Percentiles rank a stretch among this genome's conserved stretches.
These are phyloP conservation scores for Letharia columbiana DNA, from an alignment of 495 filamentous ascomycete species.

Conservation along the genomic window DNA sequence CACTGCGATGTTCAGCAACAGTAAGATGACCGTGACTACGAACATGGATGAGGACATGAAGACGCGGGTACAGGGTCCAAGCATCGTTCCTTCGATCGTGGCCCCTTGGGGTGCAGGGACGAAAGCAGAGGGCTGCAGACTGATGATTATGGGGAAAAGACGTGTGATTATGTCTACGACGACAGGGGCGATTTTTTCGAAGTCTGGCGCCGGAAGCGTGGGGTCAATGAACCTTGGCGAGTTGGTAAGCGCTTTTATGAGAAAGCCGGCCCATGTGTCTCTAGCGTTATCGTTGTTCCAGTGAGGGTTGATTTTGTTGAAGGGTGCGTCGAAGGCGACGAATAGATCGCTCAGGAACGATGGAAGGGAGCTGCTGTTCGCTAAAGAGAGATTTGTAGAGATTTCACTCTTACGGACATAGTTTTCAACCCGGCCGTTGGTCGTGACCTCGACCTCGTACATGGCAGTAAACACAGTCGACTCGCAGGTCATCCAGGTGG, in stretches of 20 bases:
- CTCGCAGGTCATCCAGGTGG: conserved; percentile 29
- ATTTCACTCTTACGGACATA: neutral
- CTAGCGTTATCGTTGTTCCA: conserved; percentile 36
- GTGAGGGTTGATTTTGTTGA: neutral
- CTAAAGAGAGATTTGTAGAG: conserved; percentile 6
- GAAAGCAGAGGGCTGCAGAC: conserved; percentile 29
- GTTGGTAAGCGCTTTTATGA: conserved; percentile 25
- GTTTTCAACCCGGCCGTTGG: conserved; percentile 19
- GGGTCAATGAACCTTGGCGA: conserved; percentile 30
- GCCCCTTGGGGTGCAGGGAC: neutral
- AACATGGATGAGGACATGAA: conserved; percentile 34
- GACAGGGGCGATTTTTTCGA: conserved; percentile 18
- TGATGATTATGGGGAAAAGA: conserved; percentile 33
- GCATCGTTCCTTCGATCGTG: conserved; percentile 5
- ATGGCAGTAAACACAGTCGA: conserved; percentile 26
- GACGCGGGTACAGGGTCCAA: conserved; percentile 27
- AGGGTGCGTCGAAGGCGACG: neutral
- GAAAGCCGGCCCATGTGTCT: conserved; percentile 31
- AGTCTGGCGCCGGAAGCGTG: conserved; percentile 20
- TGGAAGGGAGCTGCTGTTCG: conserved; percentile 9
- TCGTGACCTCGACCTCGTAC: conserved; percentile 32
- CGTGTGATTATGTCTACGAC: conserved; percentile 26
- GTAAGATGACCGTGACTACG: conserved; percentile 27
- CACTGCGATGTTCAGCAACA: conserved; percentile 32
- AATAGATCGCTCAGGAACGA: conserved; percentile 4